Evolutionary conservation across 2,329 filamentous ascomycete genomes (phyloP), one percentile per base, ranked within the genome.

Genomic region (Phialophora chinensis): DNA sequence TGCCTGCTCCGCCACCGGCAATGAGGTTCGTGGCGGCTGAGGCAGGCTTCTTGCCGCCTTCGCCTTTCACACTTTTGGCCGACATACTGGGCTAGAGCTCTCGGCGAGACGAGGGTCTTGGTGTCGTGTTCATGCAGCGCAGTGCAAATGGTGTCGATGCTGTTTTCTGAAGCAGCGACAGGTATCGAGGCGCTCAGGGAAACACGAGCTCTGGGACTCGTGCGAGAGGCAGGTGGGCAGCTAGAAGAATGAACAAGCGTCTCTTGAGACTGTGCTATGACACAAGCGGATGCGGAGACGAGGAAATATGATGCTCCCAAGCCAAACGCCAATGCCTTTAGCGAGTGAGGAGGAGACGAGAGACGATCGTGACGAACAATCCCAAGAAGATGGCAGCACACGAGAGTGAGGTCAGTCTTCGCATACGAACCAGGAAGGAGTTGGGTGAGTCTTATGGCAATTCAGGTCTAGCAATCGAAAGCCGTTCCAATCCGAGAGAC

Each of bases 1-100:
- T 97, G 76, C 95, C 95, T 74, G 95, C 95, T 80, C 92, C 92
- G 77, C 95, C 95, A 77, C 95, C 95, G 78, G 95, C 95, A 96
- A 97, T 93, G 75, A 98, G 82, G 80, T 97, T 97, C 56, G 91
- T 93, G 53, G 93, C 93, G 70, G 89, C 91, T 63, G 93, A 93
- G 67, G 93, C 87, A 74, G 91, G 90, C 83, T 90, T 87, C 83
- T 91, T 94, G 81, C 86, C 84, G 74, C 83, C 82, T 69, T 83
- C 81, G 60, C 84, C 84, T 74, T 84, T 81, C 68, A 79, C 82
- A 70, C 79, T 84, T 75, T 88, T 88, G 66, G 87, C 85, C 66
- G 86, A 86, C 87, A 90, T 89, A 68, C 35, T 79, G 66, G 17
- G 53, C 29, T 31, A 20, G 29, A 20, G 25, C 23, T 35, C 53